Percentiles rank a stretch among this genome's conserved stretches.
These are phyloP conservation scores for Aspergillus niger DNA, from an alignment of 2,329 filamentous ascomycete species.

Conservation along the genomic window DNA sequence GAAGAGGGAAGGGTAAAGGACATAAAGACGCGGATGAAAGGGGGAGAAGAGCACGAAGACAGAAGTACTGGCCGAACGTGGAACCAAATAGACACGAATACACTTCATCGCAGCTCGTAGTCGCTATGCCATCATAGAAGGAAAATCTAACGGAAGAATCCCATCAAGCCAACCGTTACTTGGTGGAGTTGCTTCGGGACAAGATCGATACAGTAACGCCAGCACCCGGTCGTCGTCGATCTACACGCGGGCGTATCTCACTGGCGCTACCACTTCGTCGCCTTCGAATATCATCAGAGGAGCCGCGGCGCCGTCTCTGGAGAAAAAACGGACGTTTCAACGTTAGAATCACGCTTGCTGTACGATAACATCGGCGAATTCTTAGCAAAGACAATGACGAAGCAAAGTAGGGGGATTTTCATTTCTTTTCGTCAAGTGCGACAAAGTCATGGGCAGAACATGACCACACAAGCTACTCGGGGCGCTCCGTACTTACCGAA, in stretches of 20 bases:
- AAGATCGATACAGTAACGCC: constrained; percentile 37
- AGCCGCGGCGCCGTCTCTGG: constrained; percentile 50
- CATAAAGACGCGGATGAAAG: constrained; percentile 17
- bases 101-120: constrained; percentile 39
- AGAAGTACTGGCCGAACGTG: constrained; percentile 26
- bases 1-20: constrained; percentile 19
- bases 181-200: constrained; percentile 47
- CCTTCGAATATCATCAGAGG: constrained; percentile 43
- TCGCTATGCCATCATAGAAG: constrained; percentile 42
- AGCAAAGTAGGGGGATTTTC: constrained; percentile 17
- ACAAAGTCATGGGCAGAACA: constrained; percentile 26
- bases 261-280: constrained; percentile 46
- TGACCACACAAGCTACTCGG: constrained; percentile 28
- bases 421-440: constrained; percentile 15
- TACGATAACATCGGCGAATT: constrained; percentile 35
- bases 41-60: constrained; percentile 19
- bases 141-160: constrained; percentile 24
- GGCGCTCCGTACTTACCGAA: constrained; percentile 26
- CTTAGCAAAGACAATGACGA: constrained; percentile 45
- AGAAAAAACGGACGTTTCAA: constrained; percentile 46
- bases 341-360: constrained; percentile 52
- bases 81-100: constrained; percentile 32
- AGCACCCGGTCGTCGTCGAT: constrained; percentile 43
- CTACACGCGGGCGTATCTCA: constrained; percentile 43
- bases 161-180: constrained; percentile 31